Base-by-base conservation (phyloP, 2,329 filamentous ascomycete species). In the Aureobasidium vineae region DNA sequence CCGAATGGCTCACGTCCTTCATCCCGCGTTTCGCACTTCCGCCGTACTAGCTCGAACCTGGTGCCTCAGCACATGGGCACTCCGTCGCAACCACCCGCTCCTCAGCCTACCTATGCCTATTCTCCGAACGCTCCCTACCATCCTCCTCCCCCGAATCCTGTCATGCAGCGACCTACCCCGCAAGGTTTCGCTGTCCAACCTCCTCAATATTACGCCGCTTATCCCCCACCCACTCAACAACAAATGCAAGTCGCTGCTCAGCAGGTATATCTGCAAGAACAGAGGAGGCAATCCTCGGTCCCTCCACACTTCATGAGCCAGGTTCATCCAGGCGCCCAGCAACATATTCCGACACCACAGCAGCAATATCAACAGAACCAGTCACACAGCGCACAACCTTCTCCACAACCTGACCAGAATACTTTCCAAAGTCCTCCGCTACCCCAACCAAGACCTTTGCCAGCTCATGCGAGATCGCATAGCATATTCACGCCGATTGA, bases 401-500 rank as follows among this genome's bases (percentile, higher is more conserved):
- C 81, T 70, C 79, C 82, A 45, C 84, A 85, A 69, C 82, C 82
- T 19, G 80, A 82, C 41, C 84, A 83, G 38, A 75, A 82, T 80
- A 76, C 78, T 71, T 84, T 80, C 75, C 79, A 75, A 74, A 86
- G 77, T 76, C 84, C 73, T 69, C 85, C 71, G 75, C 83, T 75
- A 79, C 87, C 66, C 52, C 80, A 90, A 69, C 88, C 89, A 2
- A 90, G 89, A 73, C 88, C 90, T 6, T 72, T 85, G 3, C 82
- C 83, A 8, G 79, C 74, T 23, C 77, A 79, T 40, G 78, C 83
- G 40, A 93, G 93, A 76, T 89, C 89, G 26, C 89, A 93, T 75
- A 97, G 93, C 76, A 98, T 99, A 68, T 98, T 98, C 75, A 99
- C 95, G 0, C 95, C 95, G 0, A 96, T 99, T 69, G 95, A 98